Percentiles rank a stretch among this genome's conserved stretches.
These are phyloP conservation scores for Silene vulgaris DNA, from an alignment of 179 eudicot species.

Conservation along the genomic window DNA sequence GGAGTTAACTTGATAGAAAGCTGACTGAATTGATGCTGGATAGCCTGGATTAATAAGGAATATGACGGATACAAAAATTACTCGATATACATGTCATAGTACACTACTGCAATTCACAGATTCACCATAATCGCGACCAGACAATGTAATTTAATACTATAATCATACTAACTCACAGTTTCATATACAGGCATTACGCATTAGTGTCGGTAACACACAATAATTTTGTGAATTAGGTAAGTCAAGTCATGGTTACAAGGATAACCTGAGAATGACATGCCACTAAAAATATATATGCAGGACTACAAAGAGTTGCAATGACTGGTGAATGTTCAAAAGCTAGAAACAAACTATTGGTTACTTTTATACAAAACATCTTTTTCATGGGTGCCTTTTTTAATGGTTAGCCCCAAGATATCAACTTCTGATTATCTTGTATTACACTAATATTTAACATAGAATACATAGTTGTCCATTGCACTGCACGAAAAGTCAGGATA, in stretches of 20 bases:
- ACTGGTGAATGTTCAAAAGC: slow-evolving; percentile 11
- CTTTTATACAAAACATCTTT: slow-evolving; percentile 5
- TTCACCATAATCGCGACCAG: background rate
- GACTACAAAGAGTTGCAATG: background rate
- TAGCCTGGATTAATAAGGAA: background rate
- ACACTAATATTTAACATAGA: background rate
- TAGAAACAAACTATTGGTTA: slow-evolving; percentile 9
- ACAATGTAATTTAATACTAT: too few species aligned
- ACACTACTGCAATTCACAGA: background rate
- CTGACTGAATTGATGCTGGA: background rate
- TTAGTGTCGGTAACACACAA: too few species aligned
- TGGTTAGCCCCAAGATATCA: background rate
- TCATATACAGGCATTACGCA: too few species aligned
- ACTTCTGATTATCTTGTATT: background rate
- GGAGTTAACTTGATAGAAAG: background rate
- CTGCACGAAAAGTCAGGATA: slow-evolving; percentile 12
- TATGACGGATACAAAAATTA: background rate
- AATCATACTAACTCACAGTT: too few species aligned
- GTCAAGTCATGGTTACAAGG: too few species aligned
- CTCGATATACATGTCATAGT: background rate
- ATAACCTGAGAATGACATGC: background rate
- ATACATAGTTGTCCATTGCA: slow-evolving; percentile 22
- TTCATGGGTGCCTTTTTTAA: slow-evolving; percentile 15
- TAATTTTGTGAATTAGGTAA: background rate
- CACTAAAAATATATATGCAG: background rate